Conservation (phyloP, 2,329 filamentous ascomycete species). For the Ophidiomyces ophidiicola region DNA sequence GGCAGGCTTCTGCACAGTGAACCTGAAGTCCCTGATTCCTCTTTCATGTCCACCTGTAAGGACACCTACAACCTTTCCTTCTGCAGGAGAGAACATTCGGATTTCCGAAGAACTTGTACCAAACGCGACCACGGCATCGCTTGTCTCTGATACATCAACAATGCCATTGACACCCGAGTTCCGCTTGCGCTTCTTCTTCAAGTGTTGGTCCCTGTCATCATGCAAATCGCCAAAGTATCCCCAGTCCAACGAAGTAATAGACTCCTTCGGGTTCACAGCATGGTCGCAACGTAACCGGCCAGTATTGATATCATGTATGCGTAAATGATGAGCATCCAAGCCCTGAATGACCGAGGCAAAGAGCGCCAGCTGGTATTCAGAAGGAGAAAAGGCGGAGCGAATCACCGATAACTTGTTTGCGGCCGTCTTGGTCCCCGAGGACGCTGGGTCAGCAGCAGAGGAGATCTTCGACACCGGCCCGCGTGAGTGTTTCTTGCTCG, state of each 20-base stretch:
- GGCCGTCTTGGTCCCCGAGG: constrained; percentile 26
- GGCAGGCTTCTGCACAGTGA: constrained; percentile 30
- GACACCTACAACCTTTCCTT: constrained; percentile 36
- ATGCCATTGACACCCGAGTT: constrained; percentile 31
- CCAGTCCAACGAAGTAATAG: constrained; percentile 41
- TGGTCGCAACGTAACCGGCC: constrained; percentile 41
- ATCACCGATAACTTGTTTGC: constrained; percentile 38
- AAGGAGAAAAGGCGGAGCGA: constrained; percentile 40
- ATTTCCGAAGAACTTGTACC: constrained; percentile 40
- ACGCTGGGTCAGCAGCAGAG: constrained; percentile 31
- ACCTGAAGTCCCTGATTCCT: constrained; percentile 41
- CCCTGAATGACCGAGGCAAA: constrained; percentile 44
- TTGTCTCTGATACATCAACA: constrained; percentile 24
- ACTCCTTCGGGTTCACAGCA: constrained; percentile 35
- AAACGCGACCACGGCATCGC: constrained; percentile 38
- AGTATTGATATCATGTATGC: constrained; percentile 41
- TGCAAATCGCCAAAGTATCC: constrained; percentile 31
- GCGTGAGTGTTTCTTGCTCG: constrained; percentile 34
- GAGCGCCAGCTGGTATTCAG: constrained; percentile 39
- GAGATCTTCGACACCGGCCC: constrained; percentile 34
- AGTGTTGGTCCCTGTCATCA: constrained; percentile 28
- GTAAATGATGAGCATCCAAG: constrained; percentile 41
- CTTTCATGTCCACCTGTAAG: constrained; percentile 37
- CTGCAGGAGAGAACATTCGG: constrained; percentile 38
- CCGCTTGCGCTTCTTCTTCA: constrained; percentile 43